Base-by-base conservation (phyloP, 352 stramenopile genomes). In the Phytophthora chlamydospora region DNA sequence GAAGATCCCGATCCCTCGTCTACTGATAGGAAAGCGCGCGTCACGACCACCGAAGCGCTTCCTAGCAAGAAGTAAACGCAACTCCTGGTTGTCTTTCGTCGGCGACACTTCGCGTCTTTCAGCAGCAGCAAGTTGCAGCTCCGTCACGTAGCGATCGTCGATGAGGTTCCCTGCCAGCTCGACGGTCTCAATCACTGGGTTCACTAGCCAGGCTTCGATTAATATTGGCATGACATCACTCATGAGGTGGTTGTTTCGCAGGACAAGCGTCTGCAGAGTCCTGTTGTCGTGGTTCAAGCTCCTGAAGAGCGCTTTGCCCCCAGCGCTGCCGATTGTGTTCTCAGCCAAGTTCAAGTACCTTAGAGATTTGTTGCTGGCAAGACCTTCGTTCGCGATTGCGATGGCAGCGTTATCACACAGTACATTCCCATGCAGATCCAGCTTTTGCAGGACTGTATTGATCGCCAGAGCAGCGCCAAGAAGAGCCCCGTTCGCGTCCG, bases 131-230 rank as follows among this genome's bases (percentile, higher is more conserved):
- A 29, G 13, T 5, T 68, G 48, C 0, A 88, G 48, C n/a, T 70
- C 47, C 0, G 40, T 38, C 1, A 88, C 3, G 38, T 84, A 73
- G 11, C 80, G 58, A 12, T 35, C n/a, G 12, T 86, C 68, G 29
- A 90, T 71, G 17, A 92, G 48, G 48, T 92, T 92, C 0, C 83
- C 83, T 8, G 60, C 49, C 16, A 92, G 27, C 3, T 92, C 75
- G 3, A 92, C 47, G 19, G 19, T 43, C 21, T 74, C 58, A 6
- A 91, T 48, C 40, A 66, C 63, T 0, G 71, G 66, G n/a, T 87
- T 89, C 9, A 55, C 7, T 58, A 74, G 62, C 52, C 77, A 78
- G n/a, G 73, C 58, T 8, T 52, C n/a, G 5, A 58, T 43, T 6
- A 90, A 42, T 6, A 44, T 6, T 0, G 56, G 27, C 8, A 91